phyloP scores from a whole-genome alignment of 768 basidiomycete species.

The Fistulinella prunicolor region DNA sequence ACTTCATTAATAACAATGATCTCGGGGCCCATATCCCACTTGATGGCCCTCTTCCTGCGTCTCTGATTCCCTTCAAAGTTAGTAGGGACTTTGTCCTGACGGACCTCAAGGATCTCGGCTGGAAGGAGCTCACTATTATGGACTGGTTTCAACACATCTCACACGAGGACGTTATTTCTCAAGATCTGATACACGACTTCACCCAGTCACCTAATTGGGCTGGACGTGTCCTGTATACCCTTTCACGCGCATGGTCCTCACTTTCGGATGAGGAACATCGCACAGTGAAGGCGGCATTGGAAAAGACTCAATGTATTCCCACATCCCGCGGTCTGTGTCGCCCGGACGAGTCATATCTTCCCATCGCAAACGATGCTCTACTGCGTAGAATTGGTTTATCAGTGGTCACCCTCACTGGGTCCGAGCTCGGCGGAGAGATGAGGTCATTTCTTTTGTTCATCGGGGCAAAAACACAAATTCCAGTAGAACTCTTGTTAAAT shows the following conservation, averaged over 20 bases:
- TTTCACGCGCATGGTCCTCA: slow-evolving; percentile 70
- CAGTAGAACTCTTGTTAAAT: not conserved
- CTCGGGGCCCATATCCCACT: slow-evolving; percentile 54
- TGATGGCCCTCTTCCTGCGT: slow-evolving; percentile 74
- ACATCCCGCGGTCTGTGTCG: slow-evolving; percentile 56
- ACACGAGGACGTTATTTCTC: slow-evolving; percentile 39
- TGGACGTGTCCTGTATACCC: slow-evolving; percentile 62
- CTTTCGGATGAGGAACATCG: slow-evolving; percentile 41
- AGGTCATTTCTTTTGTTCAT: not conserved
- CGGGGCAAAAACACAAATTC: not conserved
- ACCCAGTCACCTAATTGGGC: slow-evolving; percentile 66
- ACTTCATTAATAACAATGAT: slow-evolving; percentile 53
- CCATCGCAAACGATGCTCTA: slow-evolving; percentile 58
- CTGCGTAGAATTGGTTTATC: not conserved
- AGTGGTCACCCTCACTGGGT: not conserved
- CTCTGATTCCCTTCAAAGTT: slow-evolving; percentile 44
- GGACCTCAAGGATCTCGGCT: slow-evolving; percentile 59
- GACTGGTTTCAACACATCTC: slow-evolving; percentile 74
- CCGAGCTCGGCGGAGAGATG: slow-evolving; percentile 36
- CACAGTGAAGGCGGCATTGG: slow-evolving; percentile 3
- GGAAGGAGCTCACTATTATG: slow-evolving; percentile 67
- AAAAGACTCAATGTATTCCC: slow-evolving; percentile 46
- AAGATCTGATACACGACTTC: slow-evolving; percentile 56
- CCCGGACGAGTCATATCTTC: slow-evolving; percentile 73
- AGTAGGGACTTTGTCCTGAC: slow-evolving; percentile 54